phyloP scores from a whole-genome alignment of 2,329 filamentous ascomycete genomes.

The Incumbomyces lentus region DNA sequence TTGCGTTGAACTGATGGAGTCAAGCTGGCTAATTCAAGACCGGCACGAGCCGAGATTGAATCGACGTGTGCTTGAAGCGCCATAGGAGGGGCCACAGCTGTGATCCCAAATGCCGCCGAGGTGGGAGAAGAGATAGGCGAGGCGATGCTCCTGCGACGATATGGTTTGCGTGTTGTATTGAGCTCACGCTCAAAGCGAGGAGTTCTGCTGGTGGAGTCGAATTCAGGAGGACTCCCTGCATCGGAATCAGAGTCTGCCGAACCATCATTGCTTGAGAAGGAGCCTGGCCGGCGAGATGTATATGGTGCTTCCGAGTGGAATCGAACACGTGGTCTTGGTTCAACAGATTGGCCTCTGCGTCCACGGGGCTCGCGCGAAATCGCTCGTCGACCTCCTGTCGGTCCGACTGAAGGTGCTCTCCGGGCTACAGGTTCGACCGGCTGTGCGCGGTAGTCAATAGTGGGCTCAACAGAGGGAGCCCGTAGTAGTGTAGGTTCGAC shows the following conservation, averaged over 20 bases:
- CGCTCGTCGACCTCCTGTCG: background rate
- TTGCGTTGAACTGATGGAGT: background rate
- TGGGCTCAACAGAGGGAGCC: constrained; percentile 4
- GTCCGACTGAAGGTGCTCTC: background rate
- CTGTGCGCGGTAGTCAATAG: background rate
- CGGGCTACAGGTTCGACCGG: background rate
- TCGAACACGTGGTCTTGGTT: background rate
- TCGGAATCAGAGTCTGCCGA: constrained; percentile 3
- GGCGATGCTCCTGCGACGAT: constrained; percentile 1
- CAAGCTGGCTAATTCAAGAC: background rate
- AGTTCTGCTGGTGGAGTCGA: background rate
- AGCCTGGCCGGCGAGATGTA: background rate
- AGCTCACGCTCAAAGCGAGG: background rate
- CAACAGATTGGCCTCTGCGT: background rate
- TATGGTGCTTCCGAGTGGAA: constrained; percentile 5
- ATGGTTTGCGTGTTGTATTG: background rate
- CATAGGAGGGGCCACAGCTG: background rate
- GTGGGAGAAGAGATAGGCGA: constrained; percentile 4
- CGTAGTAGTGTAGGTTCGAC: constrained; percentile 9
- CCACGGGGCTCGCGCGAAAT: background rate
- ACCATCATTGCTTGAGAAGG: constrained; percentile 4
- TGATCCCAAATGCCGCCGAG: background rate
- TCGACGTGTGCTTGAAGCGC: background rate
- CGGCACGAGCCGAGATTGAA: background rate
- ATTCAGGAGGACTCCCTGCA: background rate